phyloP scores from a whole-genome alignment of 441 rosid genomes.

The Geranium incanum region DNA sequence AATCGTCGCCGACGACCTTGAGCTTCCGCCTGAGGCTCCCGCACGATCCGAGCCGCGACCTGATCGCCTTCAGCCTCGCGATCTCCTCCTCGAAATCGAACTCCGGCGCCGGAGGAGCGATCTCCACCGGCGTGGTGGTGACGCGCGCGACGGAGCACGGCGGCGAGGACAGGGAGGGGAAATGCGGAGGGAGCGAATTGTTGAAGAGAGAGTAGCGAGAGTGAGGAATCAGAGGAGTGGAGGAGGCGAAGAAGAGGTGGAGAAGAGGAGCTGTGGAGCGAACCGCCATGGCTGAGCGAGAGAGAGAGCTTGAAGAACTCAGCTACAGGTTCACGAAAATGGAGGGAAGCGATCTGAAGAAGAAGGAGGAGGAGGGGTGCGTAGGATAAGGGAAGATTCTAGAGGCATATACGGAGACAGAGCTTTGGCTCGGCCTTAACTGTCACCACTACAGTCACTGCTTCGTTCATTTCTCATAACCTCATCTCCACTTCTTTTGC shows the following conservation, averaged over 20 bases:
- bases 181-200: slow-evolving; percentile 19
- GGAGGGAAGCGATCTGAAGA: not conserved
- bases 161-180: slow-evolving; percentile 16
- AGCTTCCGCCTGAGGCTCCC: slow-evolving; percentile 31
- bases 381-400: not conserved
- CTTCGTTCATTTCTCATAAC: not conserved
- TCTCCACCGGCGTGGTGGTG: slow-evolving; percentile 62
- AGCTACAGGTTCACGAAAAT: not conserved
- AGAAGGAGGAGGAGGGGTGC: slow-evolving; percentile 2
- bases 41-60: slow-evolving; percentile 37
- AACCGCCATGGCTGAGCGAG: slow-evolving; percentile 28
- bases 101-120: slow-evolving; percentile 55
- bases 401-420: slow-evolving; percentile 6
- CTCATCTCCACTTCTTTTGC: not conserved
- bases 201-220: slow-evolving; percentile 26
- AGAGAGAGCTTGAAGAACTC: not conserved
- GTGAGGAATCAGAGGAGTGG: slow-evolving; percentile 22
- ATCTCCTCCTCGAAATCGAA: slow-evolving; percentile 55
- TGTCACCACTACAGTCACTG: not conserved
- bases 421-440: not conserved
- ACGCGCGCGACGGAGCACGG: slow-evolving; percentile 35
- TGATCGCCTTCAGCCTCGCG: slow-evolving; percentile 54
- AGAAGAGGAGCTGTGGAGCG: slow-evolving; percentile 27
- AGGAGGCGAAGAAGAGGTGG: slow-evolving; percentile 25
- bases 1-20: slow-evolving; percentile 37